phyloP scores from a whole-genome alignment of 31 red algal genomes.

The Endocladia muricata region DNA sequence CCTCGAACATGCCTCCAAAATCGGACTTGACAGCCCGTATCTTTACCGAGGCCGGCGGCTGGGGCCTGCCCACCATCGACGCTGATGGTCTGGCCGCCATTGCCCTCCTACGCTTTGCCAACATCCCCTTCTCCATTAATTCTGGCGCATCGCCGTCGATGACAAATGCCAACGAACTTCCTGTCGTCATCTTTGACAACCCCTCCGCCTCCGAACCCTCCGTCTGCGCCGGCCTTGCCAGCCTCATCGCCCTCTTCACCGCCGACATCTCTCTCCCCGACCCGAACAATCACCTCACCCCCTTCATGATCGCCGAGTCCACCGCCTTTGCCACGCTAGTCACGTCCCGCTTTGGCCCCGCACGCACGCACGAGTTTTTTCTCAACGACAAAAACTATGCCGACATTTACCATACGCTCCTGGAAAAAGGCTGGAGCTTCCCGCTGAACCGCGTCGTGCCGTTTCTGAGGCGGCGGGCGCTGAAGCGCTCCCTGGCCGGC shows the following conservation, averaged over 20 bases:
- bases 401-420: slow-evolving; percentile 62
- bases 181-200: slow-evolving; percentile 46
- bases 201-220: slow-evolving; percentile 7
- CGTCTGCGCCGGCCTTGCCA: slow-evolving; percentile 34
- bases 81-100: slow-evolving; percentile 61
- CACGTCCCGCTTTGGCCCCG: slow-evolving; percentile 50
- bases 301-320: slow-evolving; percentile 66
- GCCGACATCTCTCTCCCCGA: slow-evolving; percentile 36
- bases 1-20: too few species aligned
- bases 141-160: slow-evolving; percentile 58
- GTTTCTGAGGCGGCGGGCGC: slow-evolving; percentile 16
- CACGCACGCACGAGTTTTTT: slow-evolving; percentile 40
- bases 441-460: slow-evolving; percentile 39
- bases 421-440: slow-evolving; percentile 26
- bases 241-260: slow-evolving; percentile 50
- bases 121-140: slow-evolving; percentile 44
- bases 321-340: slow-evolving; percentile 57
- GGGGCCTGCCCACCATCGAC: slow-evolving; percentile 73
- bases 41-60: slow-evolving; percentile 65
- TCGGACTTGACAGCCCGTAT: slow-evolving; percentile 57
- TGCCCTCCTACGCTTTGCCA: slow-evolving; percentile 65
- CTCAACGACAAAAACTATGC: slow-evolving; percentile 45
- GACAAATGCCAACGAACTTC: slow-evolving; percentile 55
- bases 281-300: slow-evolving; percentile 54
- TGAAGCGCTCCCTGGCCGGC: slow-evolving; percentile 8